Base-by-base conservation (phyloP, 2,329 filamentous ascomycete genomes). In the Byssochlamys sp. region DNA sequence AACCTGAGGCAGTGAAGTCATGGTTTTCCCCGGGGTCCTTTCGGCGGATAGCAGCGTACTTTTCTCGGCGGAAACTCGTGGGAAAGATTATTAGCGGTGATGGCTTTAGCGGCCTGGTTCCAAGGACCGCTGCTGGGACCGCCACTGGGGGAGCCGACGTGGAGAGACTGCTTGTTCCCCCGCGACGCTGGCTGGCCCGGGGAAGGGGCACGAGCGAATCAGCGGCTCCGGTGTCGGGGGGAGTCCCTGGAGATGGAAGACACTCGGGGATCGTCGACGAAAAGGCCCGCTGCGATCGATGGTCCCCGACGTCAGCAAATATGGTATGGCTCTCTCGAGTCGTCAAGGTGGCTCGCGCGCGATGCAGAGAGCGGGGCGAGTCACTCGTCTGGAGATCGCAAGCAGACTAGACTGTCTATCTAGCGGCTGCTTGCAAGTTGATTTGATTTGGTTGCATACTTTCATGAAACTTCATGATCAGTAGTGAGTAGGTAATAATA, bases 51-150 rank as follows among this genome's bases (percentile, higher is more conserved):
- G 1, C 6, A 14, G 59, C 64, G 65, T 59, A 49, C 9, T 66
- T 65, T 57, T 58, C 62, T 67, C 65, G 65, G 65, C 1, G 6
- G 56, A 67, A 63, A 60, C 61, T 67, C 64, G 65, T 54, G 19
- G 14, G 19, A 25, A 27, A 14, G 19, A 19, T 19, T 19, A 28
- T 29, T 6, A 28, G 27, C 25, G 31, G 25, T 52, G 14, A 28
- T n/a, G 57, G 57, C 19, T 19, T 55, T 27, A 24, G 55, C 54
- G 58, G 53, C 48, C 48, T 51, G 26, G 49, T 51, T 28, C 49
- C 49, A 51, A 51, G 49, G 49, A 28, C 27, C 2, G 49, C 25
- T 24, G 24, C 45, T 51, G 45, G 52, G 50, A 52, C 12, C 28
- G 9, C 9, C 51, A 53, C 52, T n/a, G 19, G 45, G 52, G 52